These are phyloP conservation scores for Paramarasmius palmivorus DNA, from an alignment of 1,284 basidiomycete genomes.

Conservation along the genomic window DNA sequence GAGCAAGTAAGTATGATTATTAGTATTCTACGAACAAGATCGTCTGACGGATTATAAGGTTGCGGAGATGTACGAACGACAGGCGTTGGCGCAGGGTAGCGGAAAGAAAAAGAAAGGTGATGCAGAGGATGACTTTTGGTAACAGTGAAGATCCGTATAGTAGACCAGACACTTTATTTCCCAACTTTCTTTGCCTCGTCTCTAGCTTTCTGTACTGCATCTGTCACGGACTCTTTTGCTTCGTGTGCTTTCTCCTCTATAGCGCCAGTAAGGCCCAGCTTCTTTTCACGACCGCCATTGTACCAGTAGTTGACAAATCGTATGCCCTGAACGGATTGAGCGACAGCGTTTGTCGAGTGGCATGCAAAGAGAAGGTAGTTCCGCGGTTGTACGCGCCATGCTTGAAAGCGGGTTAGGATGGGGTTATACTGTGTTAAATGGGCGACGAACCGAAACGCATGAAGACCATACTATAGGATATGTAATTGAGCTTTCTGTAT, in stretches of 20 bases:
- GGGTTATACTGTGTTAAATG: conserved; percentile 12
- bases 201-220: conserved; percentile 45
- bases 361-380: conserved; percentile 95
- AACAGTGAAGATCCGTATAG: conserved; percentile 8
- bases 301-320: conserved; percentile 92
- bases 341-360: conserved; percentile 87
- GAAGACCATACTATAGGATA: conserved; percentile 74
- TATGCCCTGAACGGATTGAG: conserved; percentile 80
- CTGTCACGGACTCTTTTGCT: conserved; percentile 44
- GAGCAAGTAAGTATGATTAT: conserved; percentile 67
- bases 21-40: neutral
- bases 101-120: conserved; percentile 73
- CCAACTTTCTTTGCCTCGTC: conserved; percentile 41
- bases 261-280: conserved; percentile 38
- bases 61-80: conserved; percentile 93
- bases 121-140: conserved; percentile 92
- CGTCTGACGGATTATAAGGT: conserved; percentile 55
- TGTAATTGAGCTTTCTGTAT: conserved; percentile 10
- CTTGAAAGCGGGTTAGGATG: conserved; percentile 35
- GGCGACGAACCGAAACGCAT: conserved; percentile 83
- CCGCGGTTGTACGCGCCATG: conserved; percentile 92
- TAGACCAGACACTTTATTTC: conserved; percentile 16
- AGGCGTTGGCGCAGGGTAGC: conserved; percentile 76
- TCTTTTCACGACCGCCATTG: conserved; percentile 73
- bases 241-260: conserved; percentile 27